Evolutionary conservation across 2,329 filamentous ascomycete species (phyloP).

Genomic region (Penicillium griseofulvum): DNA sequence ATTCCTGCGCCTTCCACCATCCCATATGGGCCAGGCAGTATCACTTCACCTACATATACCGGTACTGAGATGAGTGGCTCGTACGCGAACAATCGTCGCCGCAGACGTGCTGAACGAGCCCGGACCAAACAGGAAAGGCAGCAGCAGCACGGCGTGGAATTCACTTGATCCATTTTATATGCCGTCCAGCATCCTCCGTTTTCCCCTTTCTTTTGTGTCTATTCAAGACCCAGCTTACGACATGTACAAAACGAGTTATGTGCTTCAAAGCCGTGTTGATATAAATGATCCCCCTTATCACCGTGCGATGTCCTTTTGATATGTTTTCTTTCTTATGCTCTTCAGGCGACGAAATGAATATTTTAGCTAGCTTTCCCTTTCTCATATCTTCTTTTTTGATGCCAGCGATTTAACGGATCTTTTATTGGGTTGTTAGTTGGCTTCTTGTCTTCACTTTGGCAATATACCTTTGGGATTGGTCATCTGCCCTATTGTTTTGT

Average conservation of each 20-base stretch:
- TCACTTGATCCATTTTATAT: constrained; percentile 37
- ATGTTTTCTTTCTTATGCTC: constrained; percentile 2
- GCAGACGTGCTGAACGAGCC: constrained; percentile 54
- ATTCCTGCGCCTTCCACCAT: constrained; percentile 40
- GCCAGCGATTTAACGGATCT: constrained; percentile 15
- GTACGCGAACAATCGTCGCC: constrained; percentile 54
- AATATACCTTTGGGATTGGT: neutral
- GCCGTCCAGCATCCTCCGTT: neutral
- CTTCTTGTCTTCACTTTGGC: neutral
- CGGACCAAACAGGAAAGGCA: constrained; percentile 47
- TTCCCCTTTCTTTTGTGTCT: constrained; percentile 1
- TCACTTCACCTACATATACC: constrained; percentile 45
- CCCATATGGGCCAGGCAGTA: constrained; percentile 41
- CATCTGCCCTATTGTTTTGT: neutral
- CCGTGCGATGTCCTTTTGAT: constrained; percentile 8
- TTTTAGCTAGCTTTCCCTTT: constrained; percentile 5
- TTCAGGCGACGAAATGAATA: constrained; percentile 5
- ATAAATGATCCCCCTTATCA: constrained; percentile 5
- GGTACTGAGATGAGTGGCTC: constrained; percentile 51
- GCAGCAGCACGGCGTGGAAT: constrained; percentile 48
- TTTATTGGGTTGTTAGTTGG: constrained; percentile 5
- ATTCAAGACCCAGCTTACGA: constrained; percentile 3
- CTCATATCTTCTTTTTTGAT: constrained; percentile 1
- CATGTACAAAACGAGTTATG: constrained; percentile 20
- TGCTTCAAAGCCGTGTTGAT: constrained; percentile 6